Percentiles rank a stretch among this genome's conserved stretches.
These are phyloP conservation scores for Chrysochromulina parva DNA, from an alignment of 78 protist species.

Conservation along the genomic window DNA sequence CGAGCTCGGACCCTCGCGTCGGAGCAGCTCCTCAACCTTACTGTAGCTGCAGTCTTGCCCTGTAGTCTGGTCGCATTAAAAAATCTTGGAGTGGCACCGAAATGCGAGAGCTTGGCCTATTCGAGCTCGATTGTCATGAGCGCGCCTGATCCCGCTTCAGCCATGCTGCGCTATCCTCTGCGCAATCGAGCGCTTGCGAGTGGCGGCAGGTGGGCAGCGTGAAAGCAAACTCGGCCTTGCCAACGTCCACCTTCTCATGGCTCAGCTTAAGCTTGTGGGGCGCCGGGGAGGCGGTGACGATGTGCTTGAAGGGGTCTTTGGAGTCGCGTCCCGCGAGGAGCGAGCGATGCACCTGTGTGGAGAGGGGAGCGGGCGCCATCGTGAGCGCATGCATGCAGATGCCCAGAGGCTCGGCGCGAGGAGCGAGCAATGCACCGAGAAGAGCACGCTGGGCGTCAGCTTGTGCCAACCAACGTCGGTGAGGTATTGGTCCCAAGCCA, in stretches of 20 bases:
- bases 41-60: too few species aligned
- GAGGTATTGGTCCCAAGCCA: neutral
- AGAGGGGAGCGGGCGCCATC: too few species aligned
- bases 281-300: neutral
- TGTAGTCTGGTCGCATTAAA: too few species aligned
- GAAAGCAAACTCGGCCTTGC: neutral
- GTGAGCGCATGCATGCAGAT: too few species aligned
- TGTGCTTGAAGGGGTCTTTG: neutral
- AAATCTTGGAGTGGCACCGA: too few species aligned
- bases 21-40: too few species aligned
- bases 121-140: too few species aligned
- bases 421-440: neutral
- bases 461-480: neutral
- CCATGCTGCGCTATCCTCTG: neutral
- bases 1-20: too few species aligned
- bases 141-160: too few species aligned
- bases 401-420: too few species aligned
- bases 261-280: neutral
- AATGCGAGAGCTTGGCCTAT: too few species aligned
- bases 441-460: neutral
- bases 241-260: neutral
- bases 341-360: neutral
- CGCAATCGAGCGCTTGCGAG: neutral
- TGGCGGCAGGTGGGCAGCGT: neutral
- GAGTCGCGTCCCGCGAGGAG: neutral